Evolutionary conservation across 1,284 basidiomycete species (phyloP).

Genomic region (Rhodofomes roseus): DNA sequence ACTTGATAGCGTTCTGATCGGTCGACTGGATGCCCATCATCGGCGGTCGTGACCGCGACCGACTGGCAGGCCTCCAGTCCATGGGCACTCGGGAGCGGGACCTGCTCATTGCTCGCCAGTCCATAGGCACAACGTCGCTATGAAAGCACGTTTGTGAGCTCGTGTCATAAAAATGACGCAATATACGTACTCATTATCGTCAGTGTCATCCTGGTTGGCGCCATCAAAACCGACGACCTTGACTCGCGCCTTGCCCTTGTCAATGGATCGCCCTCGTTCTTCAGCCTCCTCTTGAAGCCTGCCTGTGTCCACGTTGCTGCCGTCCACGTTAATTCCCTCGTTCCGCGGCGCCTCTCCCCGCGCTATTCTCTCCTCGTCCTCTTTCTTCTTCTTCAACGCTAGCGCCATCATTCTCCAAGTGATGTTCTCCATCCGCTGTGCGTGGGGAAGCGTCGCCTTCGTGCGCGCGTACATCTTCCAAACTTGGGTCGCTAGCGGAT

Average conservation of each 20-base stretch:
- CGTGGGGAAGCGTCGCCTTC: slow-evolving; percentile 85
- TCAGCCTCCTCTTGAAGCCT: slow-evolving; percentile 32
- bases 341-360: slow-evolving; percentile 15
- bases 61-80: slow-evolving; percentile 76
- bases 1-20: slow-evolving; percentile 30
- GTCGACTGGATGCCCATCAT: slow-evolving; percentile 37
- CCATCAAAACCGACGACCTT: slow-evolving; percentile 79
- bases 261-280: slow-evolving; percentile 62
- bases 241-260: slow-evolving; percentile 73
- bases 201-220: slow-evolving; percentile 60
- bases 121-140: slow-evolving; percentile 58
- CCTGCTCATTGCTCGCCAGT: slow-evolving; percentile 91
- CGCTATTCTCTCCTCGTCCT: slow-evolving; percentile 48
- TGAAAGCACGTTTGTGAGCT: slow-evolving; percentile 21
- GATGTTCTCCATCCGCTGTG: slow-evolving; percentile 94
- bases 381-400: slow-evolving; percentile 83
- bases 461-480: slow-evolving; percentile 96
- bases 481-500: slow-evolving; percentile 92
- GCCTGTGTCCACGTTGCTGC: slow-evolving; percentile 5
- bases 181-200: slow-evolving; percentile 72
- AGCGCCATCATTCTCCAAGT: slow-evolving; percentile 99
- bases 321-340: background rate
- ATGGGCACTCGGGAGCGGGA: slow-evolving; percentile 90
- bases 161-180: slow-evolving; percentile 21
- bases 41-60: slow-evolving; percentile 69